Percentiles rank a stretch among this genome's conserved stretches.
These are phyloP conservation scores for Pholiota adiposa DNA, from an alignment of 1,284 basidiomycete species.

Conservation along the genomic window DNA sequence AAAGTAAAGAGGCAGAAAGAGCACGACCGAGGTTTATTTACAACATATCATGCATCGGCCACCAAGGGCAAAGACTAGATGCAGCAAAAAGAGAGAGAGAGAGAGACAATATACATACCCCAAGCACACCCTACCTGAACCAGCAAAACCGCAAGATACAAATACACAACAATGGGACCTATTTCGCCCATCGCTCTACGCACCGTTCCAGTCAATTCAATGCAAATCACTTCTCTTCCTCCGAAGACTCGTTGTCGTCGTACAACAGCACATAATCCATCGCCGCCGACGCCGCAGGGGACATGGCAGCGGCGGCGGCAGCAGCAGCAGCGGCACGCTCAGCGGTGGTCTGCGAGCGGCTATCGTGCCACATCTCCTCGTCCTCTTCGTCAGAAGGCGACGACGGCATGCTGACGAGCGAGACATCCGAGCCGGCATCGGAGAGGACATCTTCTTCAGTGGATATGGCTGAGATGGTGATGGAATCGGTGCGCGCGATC, in stretches of 20 bases:
- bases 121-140: background rate
- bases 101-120: background rate
- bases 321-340: constrained; percentile 26
- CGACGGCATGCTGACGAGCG: constrained; percentile 63
- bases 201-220: background rate
- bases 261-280: constrained; percentile 74
- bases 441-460: constrained; percentile 52
- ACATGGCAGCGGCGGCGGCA: constrained; percentile 20
- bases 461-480: constrained; percentile 31
- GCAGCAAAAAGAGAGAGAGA: background rate
- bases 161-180: constrained; percentile 8
- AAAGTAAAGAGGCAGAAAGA: background rate
- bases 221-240: constrained; percentile 32
- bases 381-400: constrained; percentile 55
- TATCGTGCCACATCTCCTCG: constrained; percentile 63
- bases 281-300: constrained; percentile 24
- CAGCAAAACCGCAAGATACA: constrained; percentile 9
- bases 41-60: background rate
- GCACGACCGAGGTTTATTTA: background rate
- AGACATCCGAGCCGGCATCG: constrained; percentile 58
- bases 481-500: constrained; percentile 26
- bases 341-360: constrained; percentile 46
- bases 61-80: background rate
- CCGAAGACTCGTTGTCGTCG: constrained; percentile 63
- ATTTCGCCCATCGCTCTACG: background rate